phyloP scores from a whole-genome alignment of 148 eudicot genomes.

The Mesembryanthemum crystallinum region DNA sequence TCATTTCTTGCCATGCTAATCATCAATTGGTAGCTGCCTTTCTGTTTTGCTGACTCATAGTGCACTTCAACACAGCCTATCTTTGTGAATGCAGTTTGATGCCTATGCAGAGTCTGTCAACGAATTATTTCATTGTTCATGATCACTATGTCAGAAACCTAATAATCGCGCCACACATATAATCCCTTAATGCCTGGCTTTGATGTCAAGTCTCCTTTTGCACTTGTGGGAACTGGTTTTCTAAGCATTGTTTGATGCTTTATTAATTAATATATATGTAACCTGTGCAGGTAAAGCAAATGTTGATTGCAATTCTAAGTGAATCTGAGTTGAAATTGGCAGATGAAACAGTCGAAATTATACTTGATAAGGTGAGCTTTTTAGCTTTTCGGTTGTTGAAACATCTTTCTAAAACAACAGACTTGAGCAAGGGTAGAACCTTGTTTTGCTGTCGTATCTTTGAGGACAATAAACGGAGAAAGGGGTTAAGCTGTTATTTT shows the following conservation, averaged over 20 bases:
- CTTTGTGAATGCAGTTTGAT: neutral
- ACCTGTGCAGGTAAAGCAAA: constrained; percentile 80
- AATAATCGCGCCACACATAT: neutral
- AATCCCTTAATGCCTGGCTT: neutral
- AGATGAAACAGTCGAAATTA: constrained; percentile 80
- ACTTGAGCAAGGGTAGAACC: no score
- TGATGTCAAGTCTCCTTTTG: neutral
- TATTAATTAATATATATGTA: neutral
- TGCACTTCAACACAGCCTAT: neutral
- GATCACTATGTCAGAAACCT: neutral
- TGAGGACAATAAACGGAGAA: no score
- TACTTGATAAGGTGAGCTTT: constrained; percentile 79
- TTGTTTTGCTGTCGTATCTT: no score
- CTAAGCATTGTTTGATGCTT: neutral
- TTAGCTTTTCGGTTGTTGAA: neutral
- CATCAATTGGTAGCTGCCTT: neutral
- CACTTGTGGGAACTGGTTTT: neutral
- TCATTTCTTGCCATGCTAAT: no score
- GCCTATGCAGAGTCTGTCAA: no score
- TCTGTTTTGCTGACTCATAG: neutral
- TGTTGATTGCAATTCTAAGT: constrained; percentile 84
- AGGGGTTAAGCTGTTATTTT: no score
- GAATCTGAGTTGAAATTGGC: constrained; percentile 93
- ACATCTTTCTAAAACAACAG: neutral
- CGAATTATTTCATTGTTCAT: no score